A percentile compares a stretch with the other conserved stretches of the same genome.
Conservation (phyloP, 2,329 filamentous ascomycete species). For the Pseudogymnoascus sp. region DNA sequence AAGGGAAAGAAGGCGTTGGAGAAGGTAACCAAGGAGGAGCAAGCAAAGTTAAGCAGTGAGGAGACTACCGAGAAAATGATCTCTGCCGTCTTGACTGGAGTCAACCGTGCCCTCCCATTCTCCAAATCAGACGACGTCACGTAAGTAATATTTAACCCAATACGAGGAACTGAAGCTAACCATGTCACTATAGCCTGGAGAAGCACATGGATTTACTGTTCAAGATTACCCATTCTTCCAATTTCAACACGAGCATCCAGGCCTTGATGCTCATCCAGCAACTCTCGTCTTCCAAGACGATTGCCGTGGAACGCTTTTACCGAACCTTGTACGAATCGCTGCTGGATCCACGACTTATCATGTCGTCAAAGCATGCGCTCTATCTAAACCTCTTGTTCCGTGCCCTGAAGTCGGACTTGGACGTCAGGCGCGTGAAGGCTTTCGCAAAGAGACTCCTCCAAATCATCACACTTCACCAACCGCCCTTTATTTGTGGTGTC, state of each 20-base stretch:
- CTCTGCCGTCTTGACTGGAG: slow-evolving; percentile 82
- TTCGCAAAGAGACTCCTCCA: slow-evolving; percentile 93
- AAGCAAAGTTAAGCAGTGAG: slow-evolving; percentile 31
- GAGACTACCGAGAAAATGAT: slow-evolving; percentile 77
- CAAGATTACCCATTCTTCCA: slow-evolving; percentile 91
- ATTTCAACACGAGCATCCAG: slow-evolving; percentile 98
- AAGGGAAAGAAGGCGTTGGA: slow-evolving; percentile 44
- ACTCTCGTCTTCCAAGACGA: slow-evolving; percentile 69
- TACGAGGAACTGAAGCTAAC: slow-evolving; percentile 16
- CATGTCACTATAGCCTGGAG: slow-evolving; percentile 51
- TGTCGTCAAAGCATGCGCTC: slow-evolving; percentile 88
- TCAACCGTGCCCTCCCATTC: slow-evolving; percentile 94
- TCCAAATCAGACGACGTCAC: slow-evolving; percentile 69
- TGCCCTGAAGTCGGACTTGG: slow-evolving; percentile 82
- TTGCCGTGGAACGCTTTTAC: slow-evolving; percentile 86
- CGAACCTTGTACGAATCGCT: slow-evolving; percentile 91
- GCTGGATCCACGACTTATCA: slow-evolving; percentile 77
- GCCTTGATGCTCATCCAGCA: slow-evolving; percentile 93
- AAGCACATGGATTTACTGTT: slow-evolving; percentile 90
- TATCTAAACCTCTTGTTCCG: slow-evolving; percentile 90
- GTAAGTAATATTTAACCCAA: slow-evolving; percentile 36
- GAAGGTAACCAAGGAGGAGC: slow-evolving; percentile 28
- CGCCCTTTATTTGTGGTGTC: slow-evolving; percentile 87
- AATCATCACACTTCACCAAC: slow-evolving; percentile 78
- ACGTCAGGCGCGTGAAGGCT: slow-evolving; percentile 84